These are phyloP conservation scores for Linnemannia zychae DNA, from an alignment of 192 early-diverging fungal species.

Conservation along the genomic window DNA sequence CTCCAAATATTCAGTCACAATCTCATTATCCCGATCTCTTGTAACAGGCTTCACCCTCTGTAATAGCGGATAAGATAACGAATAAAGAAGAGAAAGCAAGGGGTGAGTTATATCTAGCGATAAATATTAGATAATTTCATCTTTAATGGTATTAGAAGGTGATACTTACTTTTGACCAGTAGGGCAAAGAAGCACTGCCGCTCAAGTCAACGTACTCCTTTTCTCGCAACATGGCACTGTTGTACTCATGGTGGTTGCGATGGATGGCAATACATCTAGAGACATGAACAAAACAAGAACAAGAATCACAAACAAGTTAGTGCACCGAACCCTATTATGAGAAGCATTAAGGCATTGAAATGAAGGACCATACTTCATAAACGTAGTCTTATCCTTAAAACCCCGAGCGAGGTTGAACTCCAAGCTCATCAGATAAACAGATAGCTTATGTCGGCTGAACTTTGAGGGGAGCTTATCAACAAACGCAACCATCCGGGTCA, in stretches of 20 bases:
- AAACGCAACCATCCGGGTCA: conserved; percentile 31
- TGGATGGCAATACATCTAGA: conserved; percentile 28
- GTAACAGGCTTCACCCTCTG: conserved; percentile 32
- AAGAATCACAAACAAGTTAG: neutral
- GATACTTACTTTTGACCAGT: conserved; percentile 34
- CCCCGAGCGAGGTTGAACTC: conserved; percentile 28
- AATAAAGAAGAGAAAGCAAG: neutral
- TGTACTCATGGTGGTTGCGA: conserved; percentile 19
- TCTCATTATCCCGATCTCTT: conserved; percentile 14
- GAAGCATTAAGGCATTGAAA: neutral
- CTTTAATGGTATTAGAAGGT: no score
- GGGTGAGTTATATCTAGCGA: no score
- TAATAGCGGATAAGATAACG: neutral
- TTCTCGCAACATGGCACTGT: neutral
- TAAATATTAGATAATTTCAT: no score
- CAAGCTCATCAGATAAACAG: conserved; percentile 48
- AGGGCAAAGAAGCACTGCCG: neutral
- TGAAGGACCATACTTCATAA: conserved; percentile 24
- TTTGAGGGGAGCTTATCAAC: conserved; percentile 34
- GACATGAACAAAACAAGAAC: neutral
- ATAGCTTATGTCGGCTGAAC: conserved; percentile 45
- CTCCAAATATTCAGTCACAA: conserved; percentile 26
- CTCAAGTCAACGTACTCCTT: conserved; percentile 1
- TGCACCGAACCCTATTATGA: neutral
- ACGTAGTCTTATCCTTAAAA: conserved; percentile 25